Conservation (phyloP, 441 rosid genomes). For the Macaranga tanarius region DNA sequence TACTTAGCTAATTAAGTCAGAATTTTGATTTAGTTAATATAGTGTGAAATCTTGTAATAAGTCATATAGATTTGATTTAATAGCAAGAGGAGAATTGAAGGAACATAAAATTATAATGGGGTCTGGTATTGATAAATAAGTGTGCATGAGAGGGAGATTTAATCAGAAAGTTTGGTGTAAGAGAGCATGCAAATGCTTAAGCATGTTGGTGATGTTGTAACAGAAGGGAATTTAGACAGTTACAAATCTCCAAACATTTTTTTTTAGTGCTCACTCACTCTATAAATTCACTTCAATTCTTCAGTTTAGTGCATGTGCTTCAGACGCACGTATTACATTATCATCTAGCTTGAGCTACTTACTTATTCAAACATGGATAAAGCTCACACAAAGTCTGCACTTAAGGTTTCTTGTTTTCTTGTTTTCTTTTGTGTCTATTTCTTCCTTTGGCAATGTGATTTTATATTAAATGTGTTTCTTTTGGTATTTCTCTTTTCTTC, state of each 20-base stretch:
- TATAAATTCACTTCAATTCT: conserved; percentile 21
- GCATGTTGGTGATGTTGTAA: conserved; percentile 60
- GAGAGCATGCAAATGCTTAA: conserved; percentile 32
- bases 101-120: conserved; percentile 23
- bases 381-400: conserved; percentile 53
- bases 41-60: not conserved
- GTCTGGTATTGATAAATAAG: conserved; percentile 24
- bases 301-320: not conserved
- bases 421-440: too few relatives aligned
- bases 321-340: not conserved
- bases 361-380: conserved; percentile 44
- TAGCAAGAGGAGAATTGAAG: conserved; percentile 40
- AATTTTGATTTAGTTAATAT: not conserved
- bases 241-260: conserved; percentile 72
- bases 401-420: conserved; percentile 40
- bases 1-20: not conserved
- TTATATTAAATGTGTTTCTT: not conserved
- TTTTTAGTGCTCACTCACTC: conserved; percentile 36
- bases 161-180: conserved; percentile 88
- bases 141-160: conserved; percentile 64
- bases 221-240: conserved; percentile 49
- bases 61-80: not conserved
- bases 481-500: not conserved
- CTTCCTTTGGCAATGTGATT: not conserved
- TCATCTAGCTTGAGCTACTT: not conserved